phyloP scores from a whole-genome alignment of 1,284 basidiomycete genomes.

The Puccinia novopanici region DNA sequence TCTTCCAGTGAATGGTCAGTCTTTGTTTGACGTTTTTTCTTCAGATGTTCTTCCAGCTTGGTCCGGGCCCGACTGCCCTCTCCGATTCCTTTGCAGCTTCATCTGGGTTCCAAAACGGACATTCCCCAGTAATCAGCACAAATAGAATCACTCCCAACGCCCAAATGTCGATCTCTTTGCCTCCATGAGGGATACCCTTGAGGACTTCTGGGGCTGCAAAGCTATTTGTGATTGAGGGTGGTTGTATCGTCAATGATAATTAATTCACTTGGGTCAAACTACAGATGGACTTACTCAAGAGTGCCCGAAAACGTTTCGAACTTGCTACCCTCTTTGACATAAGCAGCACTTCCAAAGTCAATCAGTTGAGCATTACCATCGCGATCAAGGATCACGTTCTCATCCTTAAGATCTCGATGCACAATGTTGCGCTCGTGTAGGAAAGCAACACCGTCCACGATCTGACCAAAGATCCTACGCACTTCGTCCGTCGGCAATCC shows the following conservation, averaged over 20 bases:
- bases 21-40: constrained; percentile 68
- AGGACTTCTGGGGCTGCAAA: constrained; percentile 97
- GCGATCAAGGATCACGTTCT: constrained; percentile 74
- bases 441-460: constrained; percentile 87
- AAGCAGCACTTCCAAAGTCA: constrained; percentile 64
- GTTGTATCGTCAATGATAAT: neutral
- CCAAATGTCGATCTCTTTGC: constrained; percentile 98
- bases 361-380: constrained; percentile 78
- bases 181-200: constrained; percentile 87
- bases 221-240: constrained; percentile 54
- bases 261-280: neutral
- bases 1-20: constrained; percentile 65
- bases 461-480: constrained; percentile 85
- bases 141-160: constrained; percentile 97
- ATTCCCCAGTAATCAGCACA: constrained; percentile 91
- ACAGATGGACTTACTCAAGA: constrained; percentile 53
- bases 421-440: constrained; percentile 90
- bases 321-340: constrained; percentile 57
- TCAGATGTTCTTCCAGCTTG: constrained; percentile 64
- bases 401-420: constrained; percentile 97
- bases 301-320: constrained; percentile 59
- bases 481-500: constrained; percentile 77
- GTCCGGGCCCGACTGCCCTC: constrained; percentile 65
- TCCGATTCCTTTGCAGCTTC: constrained; percentile 75
- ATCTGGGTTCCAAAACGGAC: constrained; percentile 82